Base-by-base conservation (phyloP, 1,284 basidiomycete species). In the Ceratobasidium sp. region DNA sequence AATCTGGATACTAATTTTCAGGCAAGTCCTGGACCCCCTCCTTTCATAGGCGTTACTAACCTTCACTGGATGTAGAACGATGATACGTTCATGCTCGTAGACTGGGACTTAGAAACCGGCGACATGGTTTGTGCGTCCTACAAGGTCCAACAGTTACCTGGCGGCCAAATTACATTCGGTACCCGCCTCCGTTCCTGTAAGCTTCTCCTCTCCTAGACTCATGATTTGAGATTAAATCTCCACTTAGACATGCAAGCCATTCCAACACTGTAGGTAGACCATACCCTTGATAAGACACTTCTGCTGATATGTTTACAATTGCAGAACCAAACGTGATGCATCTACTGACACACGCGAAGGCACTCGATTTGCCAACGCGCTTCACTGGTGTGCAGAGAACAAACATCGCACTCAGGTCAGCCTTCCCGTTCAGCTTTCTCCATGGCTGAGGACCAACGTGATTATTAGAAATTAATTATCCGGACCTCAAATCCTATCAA, bases 111-210 rank as follows among this genome's bases (percentile, higher is more conserved):
- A 25, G 47, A 22, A 25, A 42, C 57, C 13, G 57, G 57, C 22
- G 57, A 60, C 32, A 60, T 60, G 57, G 20, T 60, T n/a, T 60
- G 57, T 25, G 43, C 42, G 20, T 60, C 57, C 27, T 60, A 60
- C 43, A 60, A 47, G 32, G 42, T 25, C 3, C 32, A 29, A 25
- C 10, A 15, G 3, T 25, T 60, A 29, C 13, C 13, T 32, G 32
- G 35, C 31, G 57, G 57, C 8, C 42, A 60, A n/a, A 60, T 60
- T 29, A 10, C 32, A n/a, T 60, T 43, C 31, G 57, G 43, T 12
- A 10, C 38, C 25, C 38, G 29, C 8, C 57, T 45, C 20, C 40
- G 57, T 34, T 60, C 57, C 7, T 47, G 57, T 60, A 47, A 60
- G 57, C n/a, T 29, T 20, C 6, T n/a, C 20, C 42, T n/a, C 35